These are phyloP conservation scores for Vanrija sp. DNA, from an alignment of 1,284 basidiomycete species.

Conservation along the genomic window DNA sequence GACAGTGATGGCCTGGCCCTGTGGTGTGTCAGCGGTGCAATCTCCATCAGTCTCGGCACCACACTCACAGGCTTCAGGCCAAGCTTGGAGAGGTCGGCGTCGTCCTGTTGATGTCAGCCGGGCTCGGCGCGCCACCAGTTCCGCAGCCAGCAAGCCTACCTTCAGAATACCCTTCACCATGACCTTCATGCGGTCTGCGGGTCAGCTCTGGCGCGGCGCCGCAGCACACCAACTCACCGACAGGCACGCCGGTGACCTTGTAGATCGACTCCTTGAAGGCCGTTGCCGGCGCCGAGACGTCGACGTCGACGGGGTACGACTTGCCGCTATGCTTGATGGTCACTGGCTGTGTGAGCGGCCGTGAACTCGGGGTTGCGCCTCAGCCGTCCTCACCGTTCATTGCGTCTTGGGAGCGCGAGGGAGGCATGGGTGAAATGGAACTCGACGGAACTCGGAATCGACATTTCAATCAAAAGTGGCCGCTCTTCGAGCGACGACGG, in stretches of 20 bases:
- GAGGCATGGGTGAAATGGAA: neutral
- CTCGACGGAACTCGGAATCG: neutral
- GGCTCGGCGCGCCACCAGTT: neutral
- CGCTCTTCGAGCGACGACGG: too few relatives aligned
- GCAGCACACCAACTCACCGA: conserved; percentile 24
- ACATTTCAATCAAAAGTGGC: neutral
- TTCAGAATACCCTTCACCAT: conserved; percentile 78
- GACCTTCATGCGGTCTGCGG: conserved; percentile 84
- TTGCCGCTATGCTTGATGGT: conserved; percentile 91
- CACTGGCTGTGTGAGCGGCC: conserved; percentile 49
- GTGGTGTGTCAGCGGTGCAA: conserved; percentile 12
- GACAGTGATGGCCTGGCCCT: conserved; percentile 60
- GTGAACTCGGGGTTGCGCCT: too few relatives aligned
- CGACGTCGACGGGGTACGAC: conserved; percentile 52
- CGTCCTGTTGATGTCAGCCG: conserved; percentile 58
- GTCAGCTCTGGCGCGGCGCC: neutral
- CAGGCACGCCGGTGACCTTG: conserved; percentile 76
- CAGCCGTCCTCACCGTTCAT: neutral
- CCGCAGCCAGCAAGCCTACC: conserved; percentile 16
- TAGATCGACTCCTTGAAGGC: conserved; percentile 81
- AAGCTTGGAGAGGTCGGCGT: conserved; percentile 77
- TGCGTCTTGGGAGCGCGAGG: neutral
- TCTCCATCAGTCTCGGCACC: neutral
- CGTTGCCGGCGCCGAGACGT: conserved; percentile 58
- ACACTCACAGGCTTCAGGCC: conserved; percentile 66